phyloP scores from a whole-genome alignment of 1,284 basidiomycete species.

The Tremellales sp. region DNA sequence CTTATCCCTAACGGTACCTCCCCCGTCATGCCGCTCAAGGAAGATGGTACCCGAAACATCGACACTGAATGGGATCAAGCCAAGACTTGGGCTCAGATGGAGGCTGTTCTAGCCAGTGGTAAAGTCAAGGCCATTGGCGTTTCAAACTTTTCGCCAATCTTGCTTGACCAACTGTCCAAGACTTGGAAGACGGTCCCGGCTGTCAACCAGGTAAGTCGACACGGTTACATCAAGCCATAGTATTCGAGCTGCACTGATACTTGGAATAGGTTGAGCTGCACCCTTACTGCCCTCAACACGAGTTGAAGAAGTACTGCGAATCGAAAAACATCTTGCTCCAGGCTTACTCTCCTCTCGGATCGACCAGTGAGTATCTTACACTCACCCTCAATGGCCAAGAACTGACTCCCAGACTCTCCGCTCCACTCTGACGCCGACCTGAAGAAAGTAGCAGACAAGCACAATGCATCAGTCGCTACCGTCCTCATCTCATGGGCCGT shows the following conservation, averaged over 20 bases:
- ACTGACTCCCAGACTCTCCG: constrained; percentile 52
- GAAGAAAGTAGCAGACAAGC: constrained; percentile 60
- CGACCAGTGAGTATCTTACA: constrained; percentile 54
- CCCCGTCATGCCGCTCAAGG: constrained; percentile 38
- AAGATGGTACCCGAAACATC: constrained; percentile 42
- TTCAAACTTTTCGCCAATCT: constrained; percentile 25
- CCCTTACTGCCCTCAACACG: constrained; percentile 65
- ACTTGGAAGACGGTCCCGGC: constrained; percentile 62
- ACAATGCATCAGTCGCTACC: constrained; percentile 59
- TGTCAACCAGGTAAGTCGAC: constrained; percentile 55
- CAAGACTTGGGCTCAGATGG: constrained; percentile 62
- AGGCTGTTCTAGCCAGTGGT: constrained; percentile 54
- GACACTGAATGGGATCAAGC: constrained; percentile 50
- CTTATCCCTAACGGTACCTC: constrained; percentile 33
- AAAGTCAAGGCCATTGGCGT: constrained; percentile 55
- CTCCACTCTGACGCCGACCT: constrained; percentile 67
- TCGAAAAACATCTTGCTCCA: constrained; percentile 67
- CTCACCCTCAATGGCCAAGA: neutral
- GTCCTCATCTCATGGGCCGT: constrained; percentile 41
- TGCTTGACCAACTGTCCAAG: constrained; percentile 52
- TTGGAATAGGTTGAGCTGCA: constrained; percentile 65
- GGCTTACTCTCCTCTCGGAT: constrained; percentile 81
- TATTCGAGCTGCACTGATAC: constrained; percentile 2
- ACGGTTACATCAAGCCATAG: neutral
- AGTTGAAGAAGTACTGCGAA: constrained; percentile 63